phyloP scores from a whole-genome alignment of 164 flowering plant species.

The Kalanchoe fedtschenkoi region DNA sequence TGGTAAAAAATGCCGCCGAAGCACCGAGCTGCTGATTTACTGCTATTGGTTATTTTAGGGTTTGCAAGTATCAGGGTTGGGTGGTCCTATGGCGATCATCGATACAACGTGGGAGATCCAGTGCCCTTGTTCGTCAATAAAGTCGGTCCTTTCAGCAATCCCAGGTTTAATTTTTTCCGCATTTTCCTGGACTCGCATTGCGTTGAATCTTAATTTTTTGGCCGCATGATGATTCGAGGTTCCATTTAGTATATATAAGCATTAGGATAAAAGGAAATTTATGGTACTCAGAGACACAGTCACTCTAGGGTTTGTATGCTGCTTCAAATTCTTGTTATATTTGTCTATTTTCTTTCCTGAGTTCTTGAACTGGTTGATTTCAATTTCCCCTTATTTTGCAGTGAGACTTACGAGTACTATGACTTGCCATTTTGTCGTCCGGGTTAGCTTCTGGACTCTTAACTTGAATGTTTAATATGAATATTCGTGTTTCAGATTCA shows the following conservation, averaged over 20 bases:
- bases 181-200: not conserved
- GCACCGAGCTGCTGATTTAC: not conserved
- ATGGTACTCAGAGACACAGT: too few species aligned
- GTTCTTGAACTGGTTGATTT: constrained; percentile 3
- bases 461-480: not conserved
- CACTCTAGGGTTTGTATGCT: too few species aligned
- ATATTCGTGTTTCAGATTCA: too few species aligned
- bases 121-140: constrained; percentile 59
- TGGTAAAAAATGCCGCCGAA: not conserved
- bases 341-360: not conserved
- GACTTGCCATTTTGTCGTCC: constrained; percentile 80
- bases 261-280: too few species aligned
- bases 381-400: constrained; percentile 32
- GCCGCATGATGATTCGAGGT: not conserved
- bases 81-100: constrained; percentile 22
- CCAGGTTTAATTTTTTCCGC: constrained; percentile 33
- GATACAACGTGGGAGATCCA: constrained; percentile 48
- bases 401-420: constrained; percentile 77
- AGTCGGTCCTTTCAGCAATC: constrained; percentile 63
- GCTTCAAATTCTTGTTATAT: not conserved
- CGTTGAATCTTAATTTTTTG: not conserved
- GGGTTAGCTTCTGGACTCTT: constrained; percentile 38
- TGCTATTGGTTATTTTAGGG: not conserved
- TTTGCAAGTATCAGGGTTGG: not conserved
- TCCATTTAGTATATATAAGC: too few species aligned